These are phyloP conservation scores for Tolypocladium sp. DNA, from an alignment of 2,329 filamentous ascomycete genomes.

Conservation along the genomic window DNA sequence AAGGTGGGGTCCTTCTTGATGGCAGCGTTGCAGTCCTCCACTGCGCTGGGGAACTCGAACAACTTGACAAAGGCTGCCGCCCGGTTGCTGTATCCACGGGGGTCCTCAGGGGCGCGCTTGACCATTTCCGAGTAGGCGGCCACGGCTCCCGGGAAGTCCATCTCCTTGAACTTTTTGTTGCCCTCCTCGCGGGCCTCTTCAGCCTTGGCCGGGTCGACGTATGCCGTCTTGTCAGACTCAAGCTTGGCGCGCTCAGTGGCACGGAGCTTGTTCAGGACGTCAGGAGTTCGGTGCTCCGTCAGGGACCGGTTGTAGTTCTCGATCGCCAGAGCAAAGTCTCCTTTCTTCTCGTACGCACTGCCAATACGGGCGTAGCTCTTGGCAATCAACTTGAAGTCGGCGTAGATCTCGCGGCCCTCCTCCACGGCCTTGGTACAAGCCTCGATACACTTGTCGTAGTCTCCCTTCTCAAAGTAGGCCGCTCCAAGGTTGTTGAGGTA, in stretches of 20 bases:
- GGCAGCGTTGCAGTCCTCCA: slow-evolving; percentile 84
- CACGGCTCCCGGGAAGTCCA: slow-evolving; percentile 89
- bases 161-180: slow-evolving; percentile 95
- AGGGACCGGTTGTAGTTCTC: slow-evolving; percentile 89
- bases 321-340: slow-evolving; percentile 70
- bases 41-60: slow-evolving; percentile 86
- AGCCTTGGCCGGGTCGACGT: slow-evolving; percentile 83
- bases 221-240: slow-evolving; percentile 65
- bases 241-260: slow-evolving; percentile 80
- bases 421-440: slow-evolving; percentile 81
- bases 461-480: slow-evolving; percentile 92
- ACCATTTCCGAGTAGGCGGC: slow-evolving; percentile 94
- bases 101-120: slow-evolving; percentile 87
- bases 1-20: slow-evolving; percentile 89
- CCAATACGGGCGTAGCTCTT: slow-evolving; percentile 98
- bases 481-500: slow-evolving; percentile 96
- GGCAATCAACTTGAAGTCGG: slow-evolving; percentile 96
- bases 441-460: slow-evolving; percentile 81
- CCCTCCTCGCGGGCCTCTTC: slow-evolving; percentile 92
- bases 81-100: slow-evolving; percentile 93
- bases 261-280: slow-evolving; percentile 87
- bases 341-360: slow-evolving; percentile 83
- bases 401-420: slow-evolving; percentile 79
- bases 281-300: slow-evolving; percentile 92
- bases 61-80: slow-evolving; percentile 96